Percentiles rank a stretch among this genome's conserved stretches.
These are phyloP conservation scores for Psidium guajava DNA, from an alignment of 345 rosid species.

Conservation along the genomic window DNA sequence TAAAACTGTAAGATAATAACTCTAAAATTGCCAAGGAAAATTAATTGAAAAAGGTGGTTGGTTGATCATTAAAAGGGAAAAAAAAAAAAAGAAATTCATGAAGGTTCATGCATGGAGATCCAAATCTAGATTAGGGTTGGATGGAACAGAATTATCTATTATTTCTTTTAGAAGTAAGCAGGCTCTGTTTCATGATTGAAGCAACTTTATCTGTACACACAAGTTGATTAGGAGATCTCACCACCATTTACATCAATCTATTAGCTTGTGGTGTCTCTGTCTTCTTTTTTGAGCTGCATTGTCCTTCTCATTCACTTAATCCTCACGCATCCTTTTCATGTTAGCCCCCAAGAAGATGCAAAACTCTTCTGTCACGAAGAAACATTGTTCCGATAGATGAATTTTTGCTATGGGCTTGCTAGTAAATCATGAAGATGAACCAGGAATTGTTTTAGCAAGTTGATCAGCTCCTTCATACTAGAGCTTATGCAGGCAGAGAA, in stretches of 20 bases:
- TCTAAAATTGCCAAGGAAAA: neutral
- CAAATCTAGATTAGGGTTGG: neutral
- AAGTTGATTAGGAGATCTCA: slow-evolving; percentile 23
- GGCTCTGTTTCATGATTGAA: slow-evolving; percentile 8
- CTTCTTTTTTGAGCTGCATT: slow-evolving; percentile 22
- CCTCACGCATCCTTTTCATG: neutral
- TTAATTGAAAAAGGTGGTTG: neutral
- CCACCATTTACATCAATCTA: slow-evolving; percentile 7
- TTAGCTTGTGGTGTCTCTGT: slow-evolving; percentile 21
- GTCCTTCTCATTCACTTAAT: slow-evolving; percentile 21
- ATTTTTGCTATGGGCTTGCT: neutral
- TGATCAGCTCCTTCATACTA: neutral
- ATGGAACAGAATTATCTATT: neutral
- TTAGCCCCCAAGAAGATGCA: neutral
- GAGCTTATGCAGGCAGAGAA: neutral
- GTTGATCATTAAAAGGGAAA: neutral
- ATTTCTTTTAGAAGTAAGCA: neutral
- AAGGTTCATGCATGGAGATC: neutral
- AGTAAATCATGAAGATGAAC: neutral
- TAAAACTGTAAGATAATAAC: neutral
- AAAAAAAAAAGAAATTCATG: neutral
- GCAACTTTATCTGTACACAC: neutral
- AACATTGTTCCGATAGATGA: neutral
- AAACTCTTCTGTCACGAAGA: neutral
- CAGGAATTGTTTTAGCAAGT: neutral